Evolutionary conservation across 2,329 filamentous ascomycete species (phyloP), one percentile per base, ranked within the genome.

Genomic region (Amauroascus verrucosus): DNA sequence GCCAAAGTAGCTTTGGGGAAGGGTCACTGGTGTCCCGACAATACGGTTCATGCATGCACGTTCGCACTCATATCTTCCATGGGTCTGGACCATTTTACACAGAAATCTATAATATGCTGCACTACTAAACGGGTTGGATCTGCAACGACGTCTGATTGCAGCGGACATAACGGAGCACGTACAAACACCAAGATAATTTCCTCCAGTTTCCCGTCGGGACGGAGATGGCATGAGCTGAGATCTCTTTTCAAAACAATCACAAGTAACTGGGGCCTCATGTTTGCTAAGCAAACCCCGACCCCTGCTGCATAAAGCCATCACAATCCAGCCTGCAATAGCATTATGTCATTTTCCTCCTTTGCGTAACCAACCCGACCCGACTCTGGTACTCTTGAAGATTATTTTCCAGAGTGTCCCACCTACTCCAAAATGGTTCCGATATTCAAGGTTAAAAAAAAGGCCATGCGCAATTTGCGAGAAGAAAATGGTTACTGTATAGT

Each of bases 1-100:
- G 7, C 26, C 20, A 30, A 38, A 32, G 18, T 32, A 30, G 5
- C 14, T 5, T 26, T 33, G 43, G 24, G 24, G 28, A 18, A 30
- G 11, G 13, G 26, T 53, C 6, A 53, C 43, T 47, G 51, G 51
- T 32, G 33, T 53, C 43, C 51, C 51, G 33, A 43, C 14, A 16
- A 3, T 41, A 13, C 24, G 51, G 51, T 53, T 53, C 51, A 40
- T 48, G 44, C 49, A 51, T 35, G 40, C 40, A 43, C 40, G 49
- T 51, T 51, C 38, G 49, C 49, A 45, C 43, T 44, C 16, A 33
- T 32, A 32, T 32, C 40, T 35, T 2, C 38, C 16, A 13, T 18
- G 18, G 24, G 37, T 24, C 48, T 30, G 37, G 41, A 41, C 24
- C 24, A 32, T 41, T 24, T 43, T 22, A 41, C 48, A 41, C 33